Base-by-base conservation (phyloP, 306 rosid genomes). In the Vigna mungo region DNA sequence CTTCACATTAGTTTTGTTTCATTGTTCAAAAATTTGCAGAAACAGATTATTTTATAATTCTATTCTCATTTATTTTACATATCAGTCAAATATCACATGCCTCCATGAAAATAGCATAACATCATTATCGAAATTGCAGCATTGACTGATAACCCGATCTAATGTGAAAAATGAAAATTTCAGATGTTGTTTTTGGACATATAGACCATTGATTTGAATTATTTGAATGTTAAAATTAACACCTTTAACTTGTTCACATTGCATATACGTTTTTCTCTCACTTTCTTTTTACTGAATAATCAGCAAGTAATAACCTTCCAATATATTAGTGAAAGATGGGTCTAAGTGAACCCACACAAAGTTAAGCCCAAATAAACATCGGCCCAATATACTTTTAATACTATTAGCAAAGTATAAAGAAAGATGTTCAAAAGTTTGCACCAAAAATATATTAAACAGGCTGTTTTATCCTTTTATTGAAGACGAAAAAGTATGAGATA, bases 31-130 rank as follows among this genome's bases (percentile, higher is more conserved):
- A 9, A 16, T 51, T 3, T 51, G 56, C 18, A 17, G 23, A 51
- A 51, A 4, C 11, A 51, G 11, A n/a, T 51, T 10, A 51, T 51
- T 51, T 3, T 17, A 43, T 11, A 43, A 2, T 58, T 49, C 10
- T 23, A 15, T 41, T 32, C 77, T 56, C 20, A 61, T 80, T 43
- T 18, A 79, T 56, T 49, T 3, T 56, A 1, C 7, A 25, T 58
- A 11, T 56, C 1, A 0, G 11, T 59, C 5, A 70, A 83, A 65
- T 16, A 18, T 74, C 84, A 86, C 82, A 78, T 80, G 89, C 73
- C 21, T 78, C 70, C 77, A 73, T 77, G 81, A 77, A 82, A 63
- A 73, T 39, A 56, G 52, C 6, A 41, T 74, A 54, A 76, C 65
- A 37, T 47, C 21, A 51, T 14, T 68, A 43, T 20, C 49, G 61